Base-by-base conservation (phyloP, 2,329 filamentous ascomycete genomes). In the Clonostachys rhizophaga region DNA sequence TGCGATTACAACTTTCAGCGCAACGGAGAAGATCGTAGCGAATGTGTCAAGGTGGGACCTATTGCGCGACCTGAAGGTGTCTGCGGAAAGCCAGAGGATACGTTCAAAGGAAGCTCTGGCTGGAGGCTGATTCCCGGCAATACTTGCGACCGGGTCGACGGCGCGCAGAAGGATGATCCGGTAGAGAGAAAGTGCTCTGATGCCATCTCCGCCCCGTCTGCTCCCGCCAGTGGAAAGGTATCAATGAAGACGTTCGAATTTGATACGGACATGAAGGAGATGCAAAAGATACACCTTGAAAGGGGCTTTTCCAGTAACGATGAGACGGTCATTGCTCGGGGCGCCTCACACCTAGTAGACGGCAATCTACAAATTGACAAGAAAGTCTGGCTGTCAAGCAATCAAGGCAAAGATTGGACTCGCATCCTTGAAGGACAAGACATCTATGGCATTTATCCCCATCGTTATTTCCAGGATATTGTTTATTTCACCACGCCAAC, bases 1-100 rank as follows among this genome's bases (percentile, higher is more conserved):
- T 99, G 94, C 64, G 92, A 97, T 62, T 96, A 88, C 74, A 95
- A 95, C 65, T 97, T 96, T 62, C 72, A 83, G 49, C 80, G 81
- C 55, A 75, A 76, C 48, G 75, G 76, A 35, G 72, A 80, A 5
- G 82, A 92, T 51, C 76, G 79, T 45, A 80, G 79, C 44, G 76
- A 85, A 51, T 97, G 94, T 62, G 74, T 83, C 20, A 76, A 79
- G 8, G 79, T 75, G 24, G 83, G 81, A 0, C 71, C 79, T 4
- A 64, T 95, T 40, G 63, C 74, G 3, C 71, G 83, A 3, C 91
- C 91, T 0, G 78, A 87, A 42, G 89, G 82, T 8, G 78, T 80
- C 30, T 99, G 94, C 66, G 81, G 87, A 59, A 64, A 71, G 3
- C 72, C 71, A 35, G 79, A 84, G 9, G 86, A 86, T 49, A 90